A percentile compares a stretch with the other conserved stretches of the same genome.
Conservation (phyloP, 192 early-diverging fungal species). For the Ramicandelaber brevisporus region DNA sequence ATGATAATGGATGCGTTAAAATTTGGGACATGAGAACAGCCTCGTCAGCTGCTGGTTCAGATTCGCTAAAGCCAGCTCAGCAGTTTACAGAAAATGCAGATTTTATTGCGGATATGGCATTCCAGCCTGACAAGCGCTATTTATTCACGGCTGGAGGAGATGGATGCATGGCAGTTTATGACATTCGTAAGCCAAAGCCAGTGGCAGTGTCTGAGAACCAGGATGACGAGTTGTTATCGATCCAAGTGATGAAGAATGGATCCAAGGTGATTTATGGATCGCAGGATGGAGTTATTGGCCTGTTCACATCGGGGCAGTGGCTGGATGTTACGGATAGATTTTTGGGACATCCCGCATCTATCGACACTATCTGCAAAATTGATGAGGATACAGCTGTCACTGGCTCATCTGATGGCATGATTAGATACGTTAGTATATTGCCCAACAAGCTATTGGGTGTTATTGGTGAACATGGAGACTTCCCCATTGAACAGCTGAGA, state of each 20-base stretch:
- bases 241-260: constrained; percentile 30
- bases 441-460: constrained; percentile 83
- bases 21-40: constrained; percentile 76
- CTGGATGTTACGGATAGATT: constrained; percentile 84
- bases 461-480: constrained; percentile 66
- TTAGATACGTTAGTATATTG: constrained; percentile 57
- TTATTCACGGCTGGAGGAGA: constrained; percentile 69
- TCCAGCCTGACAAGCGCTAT: constrained; percentile 37
- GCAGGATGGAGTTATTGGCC: constrained; percentile 61
- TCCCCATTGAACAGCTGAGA: constrained; percentile 67
- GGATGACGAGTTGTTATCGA: constrained; percentile 84
- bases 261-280: constrained; percentile 76
- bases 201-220: constrained; percentile 74
- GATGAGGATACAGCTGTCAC: constrained; percentile 68
- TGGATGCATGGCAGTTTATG: constrained; percentile 72
- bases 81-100: constrained; percentile 71
- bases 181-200: constrained; percentile 67
- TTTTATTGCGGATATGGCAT: constrained; percentile 75
- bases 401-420: constrained; percentile 78
- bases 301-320: constrained; percentile 82
- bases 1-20: constrained; percentile 65
- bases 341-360: constrained; percentile 75
- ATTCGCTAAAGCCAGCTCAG: constrained; percentile 47
- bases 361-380: constrained; percentile 65
- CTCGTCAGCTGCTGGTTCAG: too few relatives aligned